phyloP scores from a whole-genome alignment of 2,329 filamentous ascomycete species.

The Knoxdaviesia proteae region DNA sequence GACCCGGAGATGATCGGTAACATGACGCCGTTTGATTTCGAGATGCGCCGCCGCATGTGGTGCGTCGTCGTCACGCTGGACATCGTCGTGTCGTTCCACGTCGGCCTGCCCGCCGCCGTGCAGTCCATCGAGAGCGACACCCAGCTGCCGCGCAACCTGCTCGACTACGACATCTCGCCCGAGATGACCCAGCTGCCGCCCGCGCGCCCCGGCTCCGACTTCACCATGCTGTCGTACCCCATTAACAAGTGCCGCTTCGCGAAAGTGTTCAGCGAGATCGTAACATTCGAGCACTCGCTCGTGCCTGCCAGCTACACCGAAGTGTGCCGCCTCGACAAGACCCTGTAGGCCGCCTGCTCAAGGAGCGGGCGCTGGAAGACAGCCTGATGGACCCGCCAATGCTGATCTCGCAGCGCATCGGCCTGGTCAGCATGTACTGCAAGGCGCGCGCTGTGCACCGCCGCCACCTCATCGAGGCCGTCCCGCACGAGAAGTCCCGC shows the following conservation, averaged over 20 bases:
- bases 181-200: slow-evolving; percentile 31
- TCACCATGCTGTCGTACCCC: slow-evolving; percentile 35
- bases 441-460: slow-evolving; percentile 35
- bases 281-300: slow-evolving; percentile 26
- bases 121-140: slow-evolving; percentile 43
- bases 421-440: slow-evolving; percentile 28
- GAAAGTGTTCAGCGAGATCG: slow-evolving; percentile 27
- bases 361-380: slow-evolving; percentile 24
- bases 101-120: slow-evolving; percentile 47
- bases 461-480: slow-evolving; percentile 24
- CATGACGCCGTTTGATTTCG: slow-evolving; percentile 28
- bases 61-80: slow-evolving; percentile 36
- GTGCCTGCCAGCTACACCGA: slow-evolving; percentile 25
- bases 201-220: slow-evolving; percentile 32
- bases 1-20: slow-evolving; percentile 29
- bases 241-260: slow-evolving; percentile 28
- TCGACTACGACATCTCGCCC: slow-evolving; percentile 44
- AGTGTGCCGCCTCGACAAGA: slow-evolving; percentile 24
- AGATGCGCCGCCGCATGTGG: slow-evolving; percentile 33
- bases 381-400: slow-evolving; percentile 21
- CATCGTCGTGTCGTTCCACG: slow-evolving; percentile 42
- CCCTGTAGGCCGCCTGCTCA: slow-evolving; percentile 26
- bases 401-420: slow-evolving; percentile 30
- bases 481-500: slow-evolving; percentile 28
- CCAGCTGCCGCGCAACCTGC: slow-evolving; percentile 35